These are phyloP conservation scores for Xerophyta viscosa DNA, from an alignment of 106 monocot genomes.

Conservation along the genomic window DNA sequence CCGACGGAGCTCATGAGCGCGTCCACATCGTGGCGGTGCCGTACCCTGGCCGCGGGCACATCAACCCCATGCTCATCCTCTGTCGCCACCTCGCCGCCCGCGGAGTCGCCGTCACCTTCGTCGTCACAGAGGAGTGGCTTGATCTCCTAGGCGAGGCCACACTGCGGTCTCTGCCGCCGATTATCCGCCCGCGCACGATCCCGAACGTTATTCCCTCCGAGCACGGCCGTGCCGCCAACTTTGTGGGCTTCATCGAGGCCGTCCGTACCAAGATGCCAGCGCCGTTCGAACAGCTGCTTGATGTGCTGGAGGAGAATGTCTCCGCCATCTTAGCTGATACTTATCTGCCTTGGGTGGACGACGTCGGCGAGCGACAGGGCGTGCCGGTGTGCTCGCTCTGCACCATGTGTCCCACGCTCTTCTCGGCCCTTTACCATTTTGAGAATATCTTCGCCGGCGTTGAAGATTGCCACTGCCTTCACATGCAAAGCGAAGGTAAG, in stretches of 20 bases:
- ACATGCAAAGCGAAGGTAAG: too few relatives aligned
- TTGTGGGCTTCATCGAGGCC: constrained; percentile 24
- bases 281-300: constrained; percentile 20
- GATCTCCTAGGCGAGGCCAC: background rate
- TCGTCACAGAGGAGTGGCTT: constrained; percentile 52
- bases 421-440: too few relatives aligned
- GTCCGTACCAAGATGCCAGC: constrained; percentile 35
- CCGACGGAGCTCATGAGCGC: too few relatives aligned
- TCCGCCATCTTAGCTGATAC: too few relatives aligned
- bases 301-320: constrained; percentile 12
- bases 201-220: constrained; percentile 50
- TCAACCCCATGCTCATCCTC: constrained; percentile 57
- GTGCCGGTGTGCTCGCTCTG: too few relatives aligned
- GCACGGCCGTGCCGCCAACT: constrained; percentile 13
- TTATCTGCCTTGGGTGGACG: too few relatives aligned
- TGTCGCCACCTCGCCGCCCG: constrained; percentile 34
- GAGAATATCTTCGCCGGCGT: too few relatives aligned
- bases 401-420: too few relatives aligned
- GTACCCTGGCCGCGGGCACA: constrained; percentile 59
- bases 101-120: constrained; percentile 26
- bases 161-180: background rate
- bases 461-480: too few relatives aligned
- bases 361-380: too few relatives aligned
- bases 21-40: constrained; percentile 44
- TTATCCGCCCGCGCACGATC: constrained; percentile 8